These are phyloP conservation scores for Marchantia polymorpha DNA, from an alignment of 225 moss, liverwort and hornwort genomes.

Conservation along the genomic window DNA sequence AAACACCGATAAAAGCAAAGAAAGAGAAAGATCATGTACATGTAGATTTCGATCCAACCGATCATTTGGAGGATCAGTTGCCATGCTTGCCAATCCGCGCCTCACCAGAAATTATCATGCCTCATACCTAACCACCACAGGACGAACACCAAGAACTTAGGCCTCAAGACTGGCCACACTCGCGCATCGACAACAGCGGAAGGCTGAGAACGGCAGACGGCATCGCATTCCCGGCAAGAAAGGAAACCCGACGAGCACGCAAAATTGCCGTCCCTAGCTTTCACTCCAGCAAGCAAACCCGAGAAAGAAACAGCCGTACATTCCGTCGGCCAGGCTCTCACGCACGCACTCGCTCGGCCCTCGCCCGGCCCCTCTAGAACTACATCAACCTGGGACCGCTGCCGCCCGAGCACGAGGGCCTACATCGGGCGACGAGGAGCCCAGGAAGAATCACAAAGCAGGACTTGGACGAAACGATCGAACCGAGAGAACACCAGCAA, in stretches of 20 bases:
- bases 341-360: neutral
- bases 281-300: neutral
- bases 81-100: slow-evolving; percentile 49
- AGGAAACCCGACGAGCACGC: neutral
- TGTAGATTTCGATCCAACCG: slow-evolving; percentile 47
- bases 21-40: slow-evolving; percentile 29
- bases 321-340: neutral
- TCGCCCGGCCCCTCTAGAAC: neutral
- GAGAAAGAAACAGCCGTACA: slow-evolving; percentile 4
- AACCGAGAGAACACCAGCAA: neutral
- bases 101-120: slow-evolving; percentile 42
- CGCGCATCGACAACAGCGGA: neutral
- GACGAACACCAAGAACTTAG: slow-evolving; percentile 17
- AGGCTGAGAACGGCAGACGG: neutral
- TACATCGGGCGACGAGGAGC: neutral
- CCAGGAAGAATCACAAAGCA: neutral
- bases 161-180: slow-evolving; percentile 2
- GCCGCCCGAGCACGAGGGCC: neutral
- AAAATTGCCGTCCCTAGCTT: slow-evolving; percentile 7
- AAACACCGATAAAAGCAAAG: neutral
- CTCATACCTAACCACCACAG: slow-evolving; percentile 28
- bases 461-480: neutral
- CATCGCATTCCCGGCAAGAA: slow-evolving; percentile 5
- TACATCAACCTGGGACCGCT: neutral
- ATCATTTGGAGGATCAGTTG: slow-evolving; percentile 54